phyloP scores from a whole-genome alignment of 768 basidiomycete species.

The Tricholoma furcatifolium region DNA sequence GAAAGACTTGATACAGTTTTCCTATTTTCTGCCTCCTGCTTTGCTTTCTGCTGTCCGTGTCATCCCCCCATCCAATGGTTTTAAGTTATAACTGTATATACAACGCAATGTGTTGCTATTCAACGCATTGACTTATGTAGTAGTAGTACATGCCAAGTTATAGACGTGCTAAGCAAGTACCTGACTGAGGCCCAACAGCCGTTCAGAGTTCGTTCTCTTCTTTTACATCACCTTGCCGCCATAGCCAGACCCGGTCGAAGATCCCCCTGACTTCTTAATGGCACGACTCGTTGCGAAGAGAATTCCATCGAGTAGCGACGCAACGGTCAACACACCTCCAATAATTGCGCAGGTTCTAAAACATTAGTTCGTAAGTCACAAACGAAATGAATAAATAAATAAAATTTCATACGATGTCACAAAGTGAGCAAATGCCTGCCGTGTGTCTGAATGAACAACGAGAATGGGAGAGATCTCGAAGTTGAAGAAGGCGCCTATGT shows the following conservation, averaged over 20 bases:
- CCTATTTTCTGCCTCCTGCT: neutral
- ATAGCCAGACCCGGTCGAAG: conserved; percentile 30
- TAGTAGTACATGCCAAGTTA: conserved; percentile 5
- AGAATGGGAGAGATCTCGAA: conserved; percentile 97
- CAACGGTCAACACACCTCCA: conserved; percentile 95
- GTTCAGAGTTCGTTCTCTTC: conserved; percentile 7
- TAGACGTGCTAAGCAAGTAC: neutral
- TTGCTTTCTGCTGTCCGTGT: neutral
- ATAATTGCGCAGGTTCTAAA: conserved; percentile 93
- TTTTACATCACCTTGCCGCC: conserved; percentile 46
- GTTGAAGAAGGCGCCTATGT: conserved; percentile 82
- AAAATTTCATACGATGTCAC: conserved; percentile 78
- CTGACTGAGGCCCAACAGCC: conserved; percentile 3
- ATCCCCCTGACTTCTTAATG: conserved; percentile 58
- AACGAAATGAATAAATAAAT: neutral
- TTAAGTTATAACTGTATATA: conserved; percentile 10
- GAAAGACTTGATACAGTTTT: conserved; percentile 5
- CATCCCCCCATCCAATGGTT: conserved; percentile 1
- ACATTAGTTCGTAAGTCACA: neutral
- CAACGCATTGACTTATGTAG: no score
- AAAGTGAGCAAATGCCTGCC: conserved; percentile 98
- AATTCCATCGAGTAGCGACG: conserved; percentile 81
- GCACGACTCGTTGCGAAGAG: conserved; percentile 80
- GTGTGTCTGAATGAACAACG: conserved; percentile 85
- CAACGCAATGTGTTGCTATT: neutral